Evolutionary conservation across 148 eudicot species (phyloP).

Genomic region (Nepenthes mirabilis): DNA sequence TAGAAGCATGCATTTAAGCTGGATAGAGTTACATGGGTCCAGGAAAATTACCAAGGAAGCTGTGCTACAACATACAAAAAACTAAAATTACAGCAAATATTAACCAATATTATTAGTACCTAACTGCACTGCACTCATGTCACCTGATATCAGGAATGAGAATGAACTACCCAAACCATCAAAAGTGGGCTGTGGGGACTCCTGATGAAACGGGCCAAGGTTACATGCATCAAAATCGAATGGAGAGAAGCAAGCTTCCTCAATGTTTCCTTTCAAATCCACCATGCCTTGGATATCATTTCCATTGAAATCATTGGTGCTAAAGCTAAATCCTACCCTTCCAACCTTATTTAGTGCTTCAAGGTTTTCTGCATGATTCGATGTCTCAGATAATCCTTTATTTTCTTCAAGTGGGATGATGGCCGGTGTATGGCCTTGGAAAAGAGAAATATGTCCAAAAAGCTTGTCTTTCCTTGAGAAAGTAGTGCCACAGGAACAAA

Average conservation of each 20-base stretch:
- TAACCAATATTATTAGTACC: slow-evolving; percentile 32
- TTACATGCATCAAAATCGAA: slow-evolving; percentile 40
- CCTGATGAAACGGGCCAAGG: slow-evolving; percentile 50
- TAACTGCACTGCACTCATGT: slow-evolving; percentile 35
- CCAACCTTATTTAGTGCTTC: slow-evolving; percentile 15
- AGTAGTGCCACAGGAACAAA: slow-evolving; percentile 93
- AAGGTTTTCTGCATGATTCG: slow-evolving; percentile 20
- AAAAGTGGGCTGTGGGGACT: slow-evolving; percentile 49
- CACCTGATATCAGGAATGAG: slow-evolving; percentile 50
- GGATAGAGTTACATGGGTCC: slow-evolving; percentile 18
- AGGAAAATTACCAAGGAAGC: background rate
- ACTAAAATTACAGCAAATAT: slow-evolving; percentile 11
- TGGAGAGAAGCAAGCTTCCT: slow-evolving; percentile 60
- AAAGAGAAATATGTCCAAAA: slow-evolving; percentile 82
- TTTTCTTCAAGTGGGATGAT: slow-evolving; percentile 49
- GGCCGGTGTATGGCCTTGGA: slow-evolving; percentile 93
- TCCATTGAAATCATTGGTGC: slow-evolving; percentile 5
- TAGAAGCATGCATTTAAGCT: slow-evolving; percentile 19
- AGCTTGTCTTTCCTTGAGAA: slow-evolving; percentile 96
- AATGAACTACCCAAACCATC: slow-evolving; percentile 68
- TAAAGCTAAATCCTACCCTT: slow-evolving; percentile 14
- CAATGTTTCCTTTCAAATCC: slow-evolving; percentile 24
- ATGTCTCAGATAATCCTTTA: slow-evolving; percentile 13
- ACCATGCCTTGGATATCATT: slow-evolving; percentile 18
- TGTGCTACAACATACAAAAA: too few relatives aligned